These are phyloP conservation scores for Macrophomina phaseolina DNA, from an alignment of 2,329 filamentous ascomycete genomes.

Conservation along the genomic window DNA sequence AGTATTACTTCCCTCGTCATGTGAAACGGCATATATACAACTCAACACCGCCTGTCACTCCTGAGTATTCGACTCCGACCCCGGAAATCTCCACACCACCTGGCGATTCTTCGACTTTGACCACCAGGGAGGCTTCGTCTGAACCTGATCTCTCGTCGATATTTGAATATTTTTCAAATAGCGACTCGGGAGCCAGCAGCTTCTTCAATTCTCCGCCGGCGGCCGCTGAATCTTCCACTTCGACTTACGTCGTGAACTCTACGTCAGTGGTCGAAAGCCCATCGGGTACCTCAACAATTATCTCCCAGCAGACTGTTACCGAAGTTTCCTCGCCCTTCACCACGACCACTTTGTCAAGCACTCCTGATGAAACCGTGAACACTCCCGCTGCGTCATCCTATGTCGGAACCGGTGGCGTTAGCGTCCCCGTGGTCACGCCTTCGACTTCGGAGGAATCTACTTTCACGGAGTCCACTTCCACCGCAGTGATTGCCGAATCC, in stretches of 20 bases:
- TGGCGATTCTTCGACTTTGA: slow-evolving; percentile 25
- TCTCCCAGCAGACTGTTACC: slow-evolving; percentile 33
- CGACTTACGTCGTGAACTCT: slow-evolving; percentile 23
- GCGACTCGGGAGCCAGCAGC: slow-evolving; percentile 2
- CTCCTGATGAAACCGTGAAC: not conserved
- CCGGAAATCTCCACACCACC: slow-evolving; percentile 22
- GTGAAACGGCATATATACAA: slow-evolving; percentile 48
- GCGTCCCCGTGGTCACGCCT: slow-evolving; percentile 17
- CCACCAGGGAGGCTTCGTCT: slow-evolving; percentile 21
- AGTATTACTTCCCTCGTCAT: slow-evolving; percentile 56
- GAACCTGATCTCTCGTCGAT: slow-evolving; percentile 36
- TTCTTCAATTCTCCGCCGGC: slow-evolving; percentile 28
- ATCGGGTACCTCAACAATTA: slow-evolving; percentile 30
- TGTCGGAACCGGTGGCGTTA: slow-evolving; percentile 19
- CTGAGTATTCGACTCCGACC: not conserved
- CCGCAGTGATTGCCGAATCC: not conserved
- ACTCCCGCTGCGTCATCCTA: slow-evolving; percentile 9
- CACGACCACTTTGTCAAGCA: slow-evolving; percentile 18
- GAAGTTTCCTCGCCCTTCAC: slow-evolving; percentile 28
- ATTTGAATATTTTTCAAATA: slow-evolving; percentile 36
- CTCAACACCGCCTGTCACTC: slow-evolving; percentile 35
- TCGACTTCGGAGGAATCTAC: slow-evolving; percentile 5
- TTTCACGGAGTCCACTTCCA: not conserved
- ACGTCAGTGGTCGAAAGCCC: slow-evolving; percentile 6
- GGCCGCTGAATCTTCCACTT: not conserved